Evolutionary conservation across 305 asterid species (phyloP).

Genomic region (Plantago coronopus): DNA sequence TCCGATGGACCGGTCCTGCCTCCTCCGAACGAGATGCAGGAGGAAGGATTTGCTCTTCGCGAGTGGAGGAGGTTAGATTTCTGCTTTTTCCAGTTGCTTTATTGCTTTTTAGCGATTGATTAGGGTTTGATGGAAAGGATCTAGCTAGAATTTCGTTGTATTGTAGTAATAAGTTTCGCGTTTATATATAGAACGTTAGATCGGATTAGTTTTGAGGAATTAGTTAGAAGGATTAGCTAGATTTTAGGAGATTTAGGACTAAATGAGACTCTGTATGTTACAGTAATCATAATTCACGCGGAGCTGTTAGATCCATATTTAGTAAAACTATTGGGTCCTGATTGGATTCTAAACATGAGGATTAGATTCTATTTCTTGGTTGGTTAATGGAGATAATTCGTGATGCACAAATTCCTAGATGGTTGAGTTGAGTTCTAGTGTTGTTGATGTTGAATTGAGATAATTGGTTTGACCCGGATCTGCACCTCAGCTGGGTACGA

Average conservation of each 20-base stretch:
- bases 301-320: conserved; percentile 1
- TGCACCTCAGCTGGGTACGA: too few species aligned
- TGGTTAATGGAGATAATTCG: too few species aligned
- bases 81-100: not conserved
- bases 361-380: too few species aligned
- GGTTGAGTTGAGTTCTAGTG: too few species aligned
- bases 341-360: not conserved
- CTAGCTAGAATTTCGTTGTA: not conserved
- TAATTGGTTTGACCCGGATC: too few species aligned
- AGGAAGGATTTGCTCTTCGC: conserved; percentile 66
- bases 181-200: too few species aligned
- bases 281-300: not conserved
- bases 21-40: conserved; percentile 65
- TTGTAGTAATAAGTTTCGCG: too few species aligned
- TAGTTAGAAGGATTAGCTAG: not conserved
- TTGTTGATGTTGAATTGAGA: too few species aligned
- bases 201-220: too few species aligned
- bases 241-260: not conserved
- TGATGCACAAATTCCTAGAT: too few species aligned
- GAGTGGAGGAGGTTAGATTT: conserved; percentile 68
- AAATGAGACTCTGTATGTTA: too few species aligned
- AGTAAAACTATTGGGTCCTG: not conserved
- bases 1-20: conserved; percentile 71
- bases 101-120: not conserved
- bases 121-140: not conserved